Base-by-base conservation (phyloP, 2,329 filamentous ascomycete genomes). In the Aureobasidium melanogenum region DNA sequence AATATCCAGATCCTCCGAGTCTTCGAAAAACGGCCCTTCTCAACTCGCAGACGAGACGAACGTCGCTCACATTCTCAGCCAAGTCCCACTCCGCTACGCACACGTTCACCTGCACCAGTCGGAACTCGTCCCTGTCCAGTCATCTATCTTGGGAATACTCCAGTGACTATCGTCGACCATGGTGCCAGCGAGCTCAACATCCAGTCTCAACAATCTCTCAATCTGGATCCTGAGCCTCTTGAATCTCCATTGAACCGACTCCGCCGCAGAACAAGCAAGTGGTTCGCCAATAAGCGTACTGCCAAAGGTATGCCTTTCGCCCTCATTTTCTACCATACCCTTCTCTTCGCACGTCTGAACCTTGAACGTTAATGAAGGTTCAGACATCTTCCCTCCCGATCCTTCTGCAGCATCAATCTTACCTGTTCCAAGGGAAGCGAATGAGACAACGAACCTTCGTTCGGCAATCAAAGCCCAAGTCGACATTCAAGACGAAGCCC, bases 281-380 rank as follows among this genome's bases (percentile, higher is more conserved):
- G 39, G 41, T 41, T 61, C 10, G 22, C 39, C 19, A 41, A 48
- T 14, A 34, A 26, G 15, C 41, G 50, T 32, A 15, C 51, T 46
- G 34, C 36, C 47, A 48, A 41, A 47, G 51, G 59, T 61, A 56
- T 52, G 58, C 26, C 30, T 19, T 24, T 12, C 15, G 14, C 19
- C 5, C 8, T 9, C 5, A 5, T 4, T 4, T 19, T 26, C 30
- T 15, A 30, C 19, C 19, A 36, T 36, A 19, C 19, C 30, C 39
- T 24, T 47, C 15, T 28, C 14, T 19, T 22, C 12, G 7, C 6
- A 38, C 4, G 28, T 44, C 52, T 44, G 43, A 47, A 38, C 32
- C 54, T 56, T 32, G 54, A 58, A 15, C 41, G 17, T 58, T 58
- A 58, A 58, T 58, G 41, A 41, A 12, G 51, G 54, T 38, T 47